phyloP scores from a whole-genome alignment of 306 rosid genomes.

The Quercus suber region DNA sequence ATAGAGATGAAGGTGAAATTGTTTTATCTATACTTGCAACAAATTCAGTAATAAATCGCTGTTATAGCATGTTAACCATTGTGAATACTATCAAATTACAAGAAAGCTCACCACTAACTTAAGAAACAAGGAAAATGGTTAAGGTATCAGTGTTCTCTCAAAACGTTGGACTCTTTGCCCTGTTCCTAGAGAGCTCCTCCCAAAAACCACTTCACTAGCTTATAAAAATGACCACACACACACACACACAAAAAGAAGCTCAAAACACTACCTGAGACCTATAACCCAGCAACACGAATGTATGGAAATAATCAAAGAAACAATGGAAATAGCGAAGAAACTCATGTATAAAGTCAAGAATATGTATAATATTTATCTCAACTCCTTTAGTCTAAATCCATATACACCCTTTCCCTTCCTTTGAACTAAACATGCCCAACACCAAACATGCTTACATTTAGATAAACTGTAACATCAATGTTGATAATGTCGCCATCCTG shows the following conservation, averaged over 20 bases:
- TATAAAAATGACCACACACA: background rate
- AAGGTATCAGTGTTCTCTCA: background rate
- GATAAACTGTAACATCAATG: conserved; percentile 84
- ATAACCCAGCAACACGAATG: background rate
- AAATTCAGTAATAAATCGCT: background rate
- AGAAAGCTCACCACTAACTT: background rate
- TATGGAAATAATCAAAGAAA: background rate
- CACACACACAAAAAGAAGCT: background rate
- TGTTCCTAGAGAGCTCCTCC: background rate
- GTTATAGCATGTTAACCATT: background rate
- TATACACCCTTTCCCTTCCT: background rate
- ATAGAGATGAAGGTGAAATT: background rate
- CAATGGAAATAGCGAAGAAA: background rate
- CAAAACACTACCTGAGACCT: background rate
- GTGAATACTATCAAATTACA: background rate
- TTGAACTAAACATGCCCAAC: background rate
- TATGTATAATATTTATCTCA: background rate
- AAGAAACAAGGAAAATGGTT: background rate
- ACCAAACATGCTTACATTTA: conserved; percentile 62
- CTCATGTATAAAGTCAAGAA: background rate
- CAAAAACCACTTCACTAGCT: background rate
- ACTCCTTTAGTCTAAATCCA: background rate
- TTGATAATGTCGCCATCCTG: conserved; percentile 98
- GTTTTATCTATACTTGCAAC: background rate
- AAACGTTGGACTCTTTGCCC: background rate